Conservation (phyloP, 352 stramenopile genomes). For the Pythium biforme region DNA sequence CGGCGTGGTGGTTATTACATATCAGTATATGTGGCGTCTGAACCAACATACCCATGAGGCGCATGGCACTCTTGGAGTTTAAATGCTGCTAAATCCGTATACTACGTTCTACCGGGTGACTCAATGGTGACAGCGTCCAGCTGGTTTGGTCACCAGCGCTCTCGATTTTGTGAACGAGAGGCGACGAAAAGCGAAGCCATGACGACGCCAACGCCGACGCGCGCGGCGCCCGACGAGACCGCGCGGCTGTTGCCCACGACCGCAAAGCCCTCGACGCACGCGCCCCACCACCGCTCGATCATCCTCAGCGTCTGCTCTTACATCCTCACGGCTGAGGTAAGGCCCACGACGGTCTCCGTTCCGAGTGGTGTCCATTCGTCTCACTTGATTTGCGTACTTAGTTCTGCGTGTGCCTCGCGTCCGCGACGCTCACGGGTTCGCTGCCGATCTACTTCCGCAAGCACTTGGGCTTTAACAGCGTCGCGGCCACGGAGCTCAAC, state of each 20-base stretch:
- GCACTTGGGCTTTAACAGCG: constrained; percentile 70
- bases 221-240: constrained; percentile 10
- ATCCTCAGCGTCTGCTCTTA: constrained; percentile 86
- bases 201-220: too few relatives aligned
- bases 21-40: background rate
- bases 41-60: background rate
- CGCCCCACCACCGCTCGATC: constrained; percentile 56
- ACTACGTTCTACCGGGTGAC: background rate
- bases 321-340: constrained; percentile 83
- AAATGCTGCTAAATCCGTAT: background rate
- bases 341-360: background rate
- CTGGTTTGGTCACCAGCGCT: background rate
- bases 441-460: constrained; percentile 89
- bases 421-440: constrained; percentile 80
- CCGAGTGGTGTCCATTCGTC: background rate
- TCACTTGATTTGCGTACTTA: constrained; percentile 17
- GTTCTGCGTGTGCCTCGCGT: constrained; percentile 83
- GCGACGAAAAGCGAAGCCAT: constrained; percentile 25
- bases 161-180: background rate
- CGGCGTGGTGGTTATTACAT: background rate
- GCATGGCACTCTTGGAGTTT: background rate
- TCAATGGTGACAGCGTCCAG: background rate
- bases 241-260: constrained; percentile 20
- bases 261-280: background rate
- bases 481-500: constrained; percentile 86